Percentiles rank a stretch among this genome's conserved stretches.
phyloP scores from a whole-genome alignment of 305 asterid species.

The Fraxinus nigra region DNA sequence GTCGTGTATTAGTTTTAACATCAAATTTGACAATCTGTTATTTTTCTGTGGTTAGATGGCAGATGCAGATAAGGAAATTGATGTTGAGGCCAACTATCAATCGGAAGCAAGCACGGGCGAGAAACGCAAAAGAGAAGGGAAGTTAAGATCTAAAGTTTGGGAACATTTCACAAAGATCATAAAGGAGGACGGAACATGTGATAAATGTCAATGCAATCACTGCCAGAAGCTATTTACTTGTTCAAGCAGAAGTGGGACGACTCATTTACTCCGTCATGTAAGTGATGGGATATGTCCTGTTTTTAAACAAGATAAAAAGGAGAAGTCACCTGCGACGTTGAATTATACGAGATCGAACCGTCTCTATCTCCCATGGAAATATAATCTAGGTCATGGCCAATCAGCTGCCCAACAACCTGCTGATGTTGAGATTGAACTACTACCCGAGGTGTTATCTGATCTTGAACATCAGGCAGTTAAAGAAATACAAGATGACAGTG shows the following conservation, averaged over 20 bases:
- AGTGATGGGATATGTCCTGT: conserved; percentile 65
- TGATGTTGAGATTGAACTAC: conserved; percentile 42
- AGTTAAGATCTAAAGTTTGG: conserved; percentile 71
- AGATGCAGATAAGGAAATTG: conserved; percentile 38
- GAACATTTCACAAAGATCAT: conserved; percentile 68
- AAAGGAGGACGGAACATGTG: conserved; percentile 66
- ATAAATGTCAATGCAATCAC: conserved; percentile 73
- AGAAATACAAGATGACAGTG: conserved; percentile 32
- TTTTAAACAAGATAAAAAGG: conserved; percentile 41
- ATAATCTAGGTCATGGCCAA: conserved; percentile 39
- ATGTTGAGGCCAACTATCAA: conserved; percentile 42
- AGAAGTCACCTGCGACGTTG: conserved; percentile 24
- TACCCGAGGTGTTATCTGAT: conserved; percentile 32
- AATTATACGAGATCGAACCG: conserved; percentile 30
- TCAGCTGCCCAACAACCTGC: conserved; percentile 34
- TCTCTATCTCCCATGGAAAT: conserved; percentile 41
- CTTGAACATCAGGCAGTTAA: conserved; percentile 34
- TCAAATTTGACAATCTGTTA: neutral
- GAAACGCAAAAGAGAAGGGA: conserved; percentile 67
- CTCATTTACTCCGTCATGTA: conserved; percentile 83
- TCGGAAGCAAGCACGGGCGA: conserved; percentile 57
- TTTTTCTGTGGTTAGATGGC: conserved; percentile 44
- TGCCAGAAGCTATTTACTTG: conserved; percentile 68
- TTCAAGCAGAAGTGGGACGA: conserved; percentile 70
- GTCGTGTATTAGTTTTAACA: neutral